Conservation (phyloP, 768 basidiomycete species). For the Butyriboletus loyo region DNA sequence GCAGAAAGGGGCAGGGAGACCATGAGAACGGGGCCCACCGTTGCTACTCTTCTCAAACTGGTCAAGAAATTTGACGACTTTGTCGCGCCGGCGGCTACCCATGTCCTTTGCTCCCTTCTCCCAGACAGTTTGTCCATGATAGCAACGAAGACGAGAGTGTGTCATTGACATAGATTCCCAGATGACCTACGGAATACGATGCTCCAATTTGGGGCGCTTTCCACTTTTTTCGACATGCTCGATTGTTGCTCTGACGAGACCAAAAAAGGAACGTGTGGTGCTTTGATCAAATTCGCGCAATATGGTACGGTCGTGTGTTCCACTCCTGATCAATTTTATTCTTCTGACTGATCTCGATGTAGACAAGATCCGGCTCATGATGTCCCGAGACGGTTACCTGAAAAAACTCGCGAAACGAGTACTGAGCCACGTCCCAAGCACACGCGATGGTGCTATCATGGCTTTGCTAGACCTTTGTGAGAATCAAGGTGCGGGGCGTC, state of each 20-base stretch:
- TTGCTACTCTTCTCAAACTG: conserved; percentile 20
- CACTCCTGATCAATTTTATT: not conserved
- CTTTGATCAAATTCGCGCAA: conserved; percentile 14
- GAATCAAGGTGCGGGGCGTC: conserved; percentile 1
- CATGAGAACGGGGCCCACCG: conserved; percentile 4
- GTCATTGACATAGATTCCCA: conserved; percentile 5
- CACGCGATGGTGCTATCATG: conserved; percentile 16
- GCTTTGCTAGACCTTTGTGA: conserved; percentile 17
- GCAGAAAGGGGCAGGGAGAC: conserved; percentile 3
- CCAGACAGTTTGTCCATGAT: conserved; percentile 16
- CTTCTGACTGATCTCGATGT: not conserved
- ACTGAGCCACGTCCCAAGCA: conserved; percentile 3
- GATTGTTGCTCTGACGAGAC: conserved; percentile 19
- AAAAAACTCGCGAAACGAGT: conserved; percentile 15
- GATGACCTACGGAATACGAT: conserved; percentile 20
- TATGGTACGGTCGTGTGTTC: conserved; percentile 11
- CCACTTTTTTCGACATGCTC: conserved; percentile 20
- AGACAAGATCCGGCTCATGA: conserved; percentile 11
- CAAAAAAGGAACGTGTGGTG: conserved; percentile 11
- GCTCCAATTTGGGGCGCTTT: conserved; percentile 13
- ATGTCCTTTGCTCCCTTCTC: conserved; percentile 23
- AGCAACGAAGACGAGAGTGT: not conserved
- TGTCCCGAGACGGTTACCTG: conserved; percentile 7
- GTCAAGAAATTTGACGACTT: conserved; percentile 25
- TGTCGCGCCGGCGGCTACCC: conserved; percentile 27